Base-by-base conservation (phyloP, 352 stramenopile genomes). In the Pythium phragmiticola region DNA sequence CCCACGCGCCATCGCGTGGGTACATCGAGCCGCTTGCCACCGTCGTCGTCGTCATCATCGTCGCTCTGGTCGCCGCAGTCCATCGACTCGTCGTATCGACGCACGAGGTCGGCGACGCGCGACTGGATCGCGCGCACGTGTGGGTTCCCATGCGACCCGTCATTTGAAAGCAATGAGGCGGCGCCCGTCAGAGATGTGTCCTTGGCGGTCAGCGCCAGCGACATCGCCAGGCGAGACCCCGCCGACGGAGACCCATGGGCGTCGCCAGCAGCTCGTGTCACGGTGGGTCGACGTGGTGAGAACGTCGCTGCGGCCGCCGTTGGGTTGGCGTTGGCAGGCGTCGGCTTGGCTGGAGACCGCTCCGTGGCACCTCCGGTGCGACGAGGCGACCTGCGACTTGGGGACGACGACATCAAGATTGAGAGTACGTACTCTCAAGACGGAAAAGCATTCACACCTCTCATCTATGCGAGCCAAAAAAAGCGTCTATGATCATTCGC, bases 121-220 rank as follows among this genome's bases (percentile, higher is more conserved):
- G 74, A 82, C 66, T 88, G 82, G 63, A 92, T 92, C 26, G 80
- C 82, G 1, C 71, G 75, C 28, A 89, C 76, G 55, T 89, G 72
- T 0, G 80, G 73, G 33, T 85, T 86, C 1, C 57, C 58, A 19
- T 60, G 54, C 1, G 26, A 21, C 2, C 46, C 28, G 16, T 23
- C 23, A 0, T 13, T 33, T 23, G 37, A 51, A 13, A 54, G 53
- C 4, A 45, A 64, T 16, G 47, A 12, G 8, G 28, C 56, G 2
- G 26, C 5, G 1, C 49, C 30, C 1, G n/a, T 58, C 34, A 54
- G n/a, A 0, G 61, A 17, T 9, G 58, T 58, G 17, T 69, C 60
- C 4, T 63, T 33, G 3, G 61, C 60, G 0, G 61, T 56, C 7
- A 63, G 19, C 11, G 61, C 61, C 2, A 69, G 46, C 14, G 64